Conservation (phyloP, 768 basidiomycete species). For the Leccinum disarticulatum region DNA sequence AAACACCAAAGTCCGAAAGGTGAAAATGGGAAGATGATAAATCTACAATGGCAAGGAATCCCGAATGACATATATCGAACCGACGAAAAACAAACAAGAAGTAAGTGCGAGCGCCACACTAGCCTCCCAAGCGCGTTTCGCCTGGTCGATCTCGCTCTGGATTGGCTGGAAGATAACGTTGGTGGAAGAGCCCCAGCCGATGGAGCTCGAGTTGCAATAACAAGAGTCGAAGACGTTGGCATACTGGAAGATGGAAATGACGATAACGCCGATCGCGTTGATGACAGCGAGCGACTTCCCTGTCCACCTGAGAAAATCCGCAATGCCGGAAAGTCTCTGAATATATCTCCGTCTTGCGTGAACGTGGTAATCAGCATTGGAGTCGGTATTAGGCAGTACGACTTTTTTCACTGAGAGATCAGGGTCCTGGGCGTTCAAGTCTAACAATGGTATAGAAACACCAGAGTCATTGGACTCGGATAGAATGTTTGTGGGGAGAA, state of each 20-base stretch:
- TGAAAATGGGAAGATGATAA: no score
- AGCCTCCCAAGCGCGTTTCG: conserved; percentile 8
- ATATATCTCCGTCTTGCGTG: neutral
- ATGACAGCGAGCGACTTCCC: conserved; percentile 28
- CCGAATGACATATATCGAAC: no score
- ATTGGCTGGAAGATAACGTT: conserved; percentile 28
- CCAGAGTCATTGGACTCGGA: no score
- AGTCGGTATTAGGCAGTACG: neutral
- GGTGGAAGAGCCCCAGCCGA: conserved; percentile 18
- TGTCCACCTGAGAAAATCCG: conserved; percentile 25
- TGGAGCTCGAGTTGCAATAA: conserved; percentile 31
- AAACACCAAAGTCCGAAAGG: no score
- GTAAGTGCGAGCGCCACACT: no score
- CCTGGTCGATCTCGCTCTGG: conserved; percentile 23
- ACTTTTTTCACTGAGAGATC: neutral
- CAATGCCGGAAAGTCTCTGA: neutral
- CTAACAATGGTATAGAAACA: neutral
- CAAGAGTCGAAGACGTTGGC: conserved; percentile 26
- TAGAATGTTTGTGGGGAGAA: no score
- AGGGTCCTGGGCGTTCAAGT: neutral
- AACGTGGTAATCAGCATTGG: neutral
- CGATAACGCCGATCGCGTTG: conserved; percentile 28
- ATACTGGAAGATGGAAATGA: conserved; percentile 30
- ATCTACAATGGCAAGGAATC: no score
- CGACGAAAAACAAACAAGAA: no score